Evolutionary conservation across 176 grass and related monocot species (phyloP).

Genomic region (Saccharum officinarum): DNA sequence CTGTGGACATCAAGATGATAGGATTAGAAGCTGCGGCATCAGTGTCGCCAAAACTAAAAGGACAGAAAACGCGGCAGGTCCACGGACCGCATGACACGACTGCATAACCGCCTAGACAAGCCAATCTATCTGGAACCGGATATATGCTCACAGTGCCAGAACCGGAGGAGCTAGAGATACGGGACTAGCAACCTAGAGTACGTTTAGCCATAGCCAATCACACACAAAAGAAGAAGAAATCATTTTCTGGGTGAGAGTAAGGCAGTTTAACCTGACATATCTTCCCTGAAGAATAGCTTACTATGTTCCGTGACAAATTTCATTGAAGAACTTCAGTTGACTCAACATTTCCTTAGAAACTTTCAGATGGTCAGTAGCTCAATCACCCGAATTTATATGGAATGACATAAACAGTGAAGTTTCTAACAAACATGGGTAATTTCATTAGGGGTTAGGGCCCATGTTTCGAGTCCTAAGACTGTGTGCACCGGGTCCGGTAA

Average conservation of each 20-base stretch:
- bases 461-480: too few relatives aligned
- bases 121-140: neutral
- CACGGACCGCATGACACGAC: too few relatives aligned
- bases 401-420: neutral
- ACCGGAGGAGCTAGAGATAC: neutral
- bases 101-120: neutral
- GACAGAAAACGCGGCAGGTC: too few relatives aligned
- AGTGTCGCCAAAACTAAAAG: neutral
- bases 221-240: neutral
- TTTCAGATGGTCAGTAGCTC: too few relatives aligned
- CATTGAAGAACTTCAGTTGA: too few relatives aligned
- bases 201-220: neutral
- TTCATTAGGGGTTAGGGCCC: too few relatives aligned
- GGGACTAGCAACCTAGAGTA: neutral
- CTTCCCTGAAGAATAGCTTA: too few relatives aligned
- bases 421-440: neutral
- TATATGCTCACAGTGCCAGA: neutral
- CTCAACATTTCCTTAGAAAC: too few relatives aligned
- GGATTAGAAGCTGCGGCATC: neutral
- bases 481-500: too few relatives aligned
- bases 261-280: too few relatives aligned
- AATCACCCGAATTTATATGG: too few relatives aligned
- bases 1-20: slow-evolving; percentile 8
- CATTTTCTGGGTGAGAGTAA: neutral
- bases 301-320: too few relatives aligned